Conservation (phyloP, 352 stramenopile species). For the Pythium vanterpoolii region DNA sequence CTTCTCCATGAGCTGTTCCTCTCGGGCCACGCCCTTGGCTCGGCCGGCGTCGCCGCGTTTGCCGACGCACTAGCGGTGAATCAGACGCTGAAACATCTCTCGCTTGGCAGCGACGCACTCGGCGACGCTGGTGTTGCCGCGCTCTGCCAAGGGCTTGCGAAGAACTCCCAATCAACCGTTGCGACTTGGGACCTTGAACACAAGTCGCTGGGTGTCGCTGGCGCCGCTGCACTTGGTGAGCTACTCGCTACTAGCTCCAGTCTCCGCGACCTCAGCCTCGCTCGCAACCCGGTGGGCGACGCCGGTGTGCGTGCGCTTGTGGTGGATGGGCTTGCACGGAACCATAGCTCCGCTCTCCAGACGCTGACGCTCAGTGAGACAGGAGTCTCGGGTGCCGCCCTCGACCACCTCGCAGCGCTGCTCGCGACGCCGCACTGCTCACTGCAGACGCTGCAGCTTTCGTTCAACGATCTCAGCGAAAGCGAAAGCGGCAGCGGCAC, state of each 20-base stretch:
- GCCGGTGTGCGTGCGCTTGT: constrained; percentile 34
- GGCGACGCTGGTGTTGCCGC: constrained; percentile 45
- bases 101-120: constrained; percentile 54
- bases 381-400: constrained; percentile 37
- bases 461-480: constrained; percentile 52
- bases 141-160: constrained; percentile 45
- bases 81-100: constrained; percentile 60
- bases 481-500: too few species aligned
- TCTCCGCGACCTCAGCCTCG: constrained; percentile 50
- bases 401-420: constrained; percentile 44
- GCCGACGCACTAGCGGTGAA: constrained; percentile 66
- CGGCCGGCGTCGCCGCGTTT: constrained; percentile 44
- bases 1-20: constrained; percentile 75
- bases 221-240: constrained; percentile 43
- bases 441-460: constrained; percentile 60
- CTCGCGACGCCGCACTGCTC: constrained; percentile 42
- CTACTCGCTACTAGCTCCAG: constrained; percentile 45
- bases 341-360: constrained; percentile 27
- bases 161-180: constrained; percentile 53
- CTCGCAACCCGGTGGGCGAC: constrained; percentile 57
- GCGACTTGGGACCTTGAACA: constrained; percentile 69
- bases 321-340: constrained; percentile 35
- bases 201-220: constrained; percentile 50
- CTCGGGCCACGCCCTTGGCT: constrained; percentile 62
- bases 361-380: constrained; percentile 49